A percentile compares a stretch with the other conserved stretches of the same genome.
phyloP scores from a whole-genome alignment of 2,329 filamentous ascomycete species.

The Cordyceps militaris region DNA sequence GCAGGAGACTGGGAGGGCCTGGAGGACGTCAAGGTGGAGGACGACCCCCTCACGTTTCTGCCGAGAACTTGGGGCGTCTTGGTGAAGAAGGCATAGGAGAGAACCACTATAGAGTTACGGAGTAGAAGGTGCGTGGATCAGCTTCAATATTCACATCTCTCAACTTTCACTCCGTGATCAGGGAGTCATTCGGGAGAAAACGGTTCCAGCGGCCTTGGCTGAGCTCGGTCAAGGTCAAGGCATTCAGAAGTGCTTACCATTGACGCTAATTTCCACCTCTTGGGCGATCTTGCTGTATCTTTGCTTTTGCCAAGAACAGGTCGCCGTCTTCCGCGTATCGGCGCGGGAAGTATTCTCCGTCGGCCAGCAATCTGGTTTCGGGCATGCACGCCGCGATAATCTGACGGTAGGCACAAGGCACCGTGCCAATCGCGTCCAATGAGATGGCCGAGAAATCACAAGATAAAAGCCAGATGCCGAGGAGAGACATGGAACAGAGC shows the following conservation, averaged over 20 bases:
- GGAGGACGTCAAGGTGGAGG: not conserved
- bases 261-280: not conserved
- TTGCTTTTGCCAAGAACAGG: not conserved
- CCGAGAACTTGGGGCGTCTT: conserved; percentile 3
- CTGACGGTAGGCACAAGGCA: too few relatives aligned
- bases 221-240: not conserved
- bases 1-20: conserved; percentile 8
- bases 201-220: too few relatives aligned
- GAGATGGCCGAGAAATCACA: not conserved
- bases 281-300: not conserved
- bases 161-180: not conserved
- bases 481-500: not conserved
- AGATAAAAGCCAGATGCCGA: not conserved
- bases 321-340: not conserved
- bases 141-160: not conserved
- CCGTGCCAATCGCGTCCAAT: not conserved
- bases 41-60: conserved; percentile 3
- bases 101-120: not conserved
- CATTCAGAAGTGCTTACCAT: not conserved
- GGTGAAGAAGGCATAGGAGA: not conserved
- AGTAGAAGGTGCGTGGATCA: not conserved
- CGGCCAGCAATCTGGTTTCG: not conserved
- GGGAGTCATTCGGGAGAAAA: too few relatives aligned
- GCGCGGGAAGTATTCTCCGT: not conserved
- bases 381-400: not conserved